Base-by-base conservation (phyloP, 2,329 filamentous ascomycete species). In the Sordariomycetes sp. region DNA sequence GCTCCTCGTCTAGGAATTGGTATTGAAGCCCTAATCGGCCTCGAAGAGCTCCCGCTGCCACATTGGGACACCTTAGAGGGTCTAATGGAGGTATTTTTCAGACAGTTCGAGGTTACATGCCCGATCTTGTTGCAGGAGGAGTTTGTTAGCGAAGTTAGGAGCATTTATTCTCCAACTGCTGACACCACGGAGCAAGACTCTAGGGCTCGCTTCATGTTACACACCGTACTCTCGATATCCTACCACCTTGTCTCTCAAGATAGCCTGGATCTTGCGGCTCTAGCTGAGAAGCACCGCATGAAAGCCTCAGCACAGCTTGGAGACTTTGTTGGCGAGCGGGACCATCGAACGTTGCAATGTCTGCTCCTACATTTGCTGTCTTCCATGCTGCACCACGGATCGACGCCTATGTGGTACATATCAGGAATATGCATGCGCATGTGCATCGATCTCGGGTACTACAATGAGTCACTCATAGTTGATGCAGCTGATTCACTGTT, bases 401-500 rank as follows among this genome's bases (percentile, higher is more conserved):
- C 45, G 4, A 39, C 44, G 6, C 45, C 44, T 4, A 38, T 44
- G 7, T 46, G 45, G 45, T 45, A 45, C 33, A 46, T 47, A 10
- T 46, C 44, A 6, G 45, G 44, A 3, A 31, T 47, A 5, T 45
- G 44, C 26, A 45, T 45, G 35, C 38, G 45, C 1, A 46, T 47
- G 45, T 46, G 41, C n/a, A 34, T 47, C 16, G 44, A 46, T 21
- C 35, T 47, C 4, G 45, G 45, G 14, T 40, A 41, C n/a, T 41
- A 46, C 27, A 40, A 39, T 4, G 45, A 47, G 34, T 30, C 36
- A 14, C 46, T 41, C 1, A 33, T 47, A 27, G 12, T 19, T 11
- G 8, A 29, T 17, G 32, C 23, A 34, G 17, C 16, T 28, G 19
- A 40, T 32, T 8, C 32, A 33, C 14, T 33, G 25, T 5, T 39